Base-by-base conservation (phyloP, 345 rosid species). In the Eucalyptus pumila region DNA sequence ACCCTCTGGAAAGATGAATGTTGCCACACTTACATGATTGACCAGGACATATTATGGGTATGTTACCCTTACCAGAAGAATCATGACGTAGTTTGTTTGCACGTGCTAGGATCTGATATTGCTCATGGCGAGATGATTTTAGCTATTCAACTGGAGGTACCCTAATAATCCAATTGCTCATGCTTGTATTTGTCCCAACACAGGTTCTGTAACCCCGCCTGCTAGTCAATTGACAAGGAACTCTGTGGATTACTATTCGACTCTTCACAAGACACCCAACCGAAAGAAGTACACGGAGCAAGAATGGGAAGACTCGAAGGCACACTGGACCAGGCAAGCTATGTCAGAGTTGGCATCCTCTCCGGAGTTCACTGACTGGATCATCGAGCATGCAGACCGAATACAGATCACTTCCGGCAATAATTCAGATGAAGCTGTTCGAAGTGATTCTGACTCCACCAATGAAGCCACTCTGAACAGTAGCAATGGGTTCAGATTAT, bases 281-380 rank as follows among this genome's bases (percentile, higher is more conserved):
- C 88, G 89, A 87, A 95, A 91, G 94, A 96, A 90, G 93, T 86
- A 95, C 88, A 90, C 98, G 1, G 92, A 95, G 92, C 90, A 92
- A 91, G 97, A 97, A 86, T 96, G 96, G 97, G 94, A 96, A 76
- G 97, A 96, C 90, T 94, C 97, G 60, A 95, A 97, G 21, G 89
- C 86, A 85, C 97, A 94, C 86, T 95, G 99, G 27, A 96, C 98
- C 34, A 91, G 92, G 50, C 88, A 92, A 62, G 97, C 98, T 76
- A 91, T 96, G 89, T 95, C 96, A 17, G 96, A 93, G 52, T 89
- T 96, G 93, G 90, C 95, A 69, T 94, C 98, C 60, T 94, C 98
- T 50, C 96, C 99, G 26, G 96, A 95, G 54, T 96, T 96, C 90
- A 87, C 96, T 2, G 93, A 93, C 86, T 98, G 99, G 99, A 87